A percentile compares a stretch with the other conserved stretches of the same genome.
phyloP scores from a whole-genome alignment of 768 basidiomycete genomes.

The Russula compacta region DNA sequence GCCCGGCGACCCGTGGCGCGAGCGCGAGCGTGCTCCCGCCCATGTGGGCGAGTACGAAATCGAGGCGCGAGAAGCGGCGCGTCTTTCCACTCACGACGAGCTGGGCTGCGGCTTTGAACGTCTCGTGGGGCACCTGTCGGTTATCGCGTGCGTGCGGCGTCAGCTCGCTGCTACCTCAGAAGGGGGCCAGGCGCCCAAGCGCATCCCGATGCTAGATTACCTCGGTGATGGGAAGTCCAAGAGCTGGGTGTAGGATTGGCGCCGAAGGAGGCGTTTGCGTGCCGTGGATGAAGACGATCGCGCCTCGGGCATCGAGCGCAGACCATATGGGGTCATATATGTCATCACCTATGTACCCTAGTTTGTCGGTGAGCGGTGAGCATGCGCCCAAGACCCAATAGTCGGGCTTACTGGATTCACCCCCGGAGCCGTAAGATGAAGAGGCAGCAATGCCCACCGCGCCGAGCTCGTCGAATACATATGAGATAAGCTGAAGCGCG shows the following conservation, averaged over 20 bases:
- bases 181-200: neutral
- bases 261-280: slow-evolving; percentile 55
- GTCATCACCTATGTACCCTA: slow-evolving; percentile 62
- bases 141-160: neutral
- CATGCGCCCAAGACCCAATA: neutral
- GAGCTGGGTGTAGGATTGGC: slow-evolving; percentile 50
- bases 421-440: slow-evolving; percentile 56
- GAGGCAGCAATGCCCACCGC: slow-evolving; percentile 59
- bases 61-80: slow-evolving; percentile 48
- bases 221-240: slow-evolving; percentile 64
- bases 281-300: slow-evolving; percentile 67
- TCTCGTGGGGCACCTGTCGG: slow-evolving; percentile 66
- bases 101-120: slow-evolving; percentile 72
- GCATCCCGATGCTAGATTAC: slow-evolving; percentile 26
- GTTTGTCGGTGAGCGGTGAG: neutral
- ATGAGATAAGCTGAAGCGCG: slow-evolving; percentile 48
- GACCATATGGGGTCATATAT: slow-evolving; percentile 58
- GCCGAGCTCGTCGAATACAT: slow-evolving; percentile 48
- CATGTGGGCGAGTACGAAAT: slow-evolving; percentile 63
- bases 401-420: slow-evolving; percentile 39
- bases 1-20: slow-evolving; percentile 57
- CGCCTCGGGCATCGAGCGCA: slow-evolving; percentile 50
- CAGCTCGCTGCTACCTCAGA: slow-evolving; percentile 5
- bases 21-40: slow-evolving; percentile 63
- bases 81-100: slow-evolving; percentile 66